phyloP scores from a whole-genome alignment of 139 green algal species.

The Deuterostichococcus epilithicus region DNA sequence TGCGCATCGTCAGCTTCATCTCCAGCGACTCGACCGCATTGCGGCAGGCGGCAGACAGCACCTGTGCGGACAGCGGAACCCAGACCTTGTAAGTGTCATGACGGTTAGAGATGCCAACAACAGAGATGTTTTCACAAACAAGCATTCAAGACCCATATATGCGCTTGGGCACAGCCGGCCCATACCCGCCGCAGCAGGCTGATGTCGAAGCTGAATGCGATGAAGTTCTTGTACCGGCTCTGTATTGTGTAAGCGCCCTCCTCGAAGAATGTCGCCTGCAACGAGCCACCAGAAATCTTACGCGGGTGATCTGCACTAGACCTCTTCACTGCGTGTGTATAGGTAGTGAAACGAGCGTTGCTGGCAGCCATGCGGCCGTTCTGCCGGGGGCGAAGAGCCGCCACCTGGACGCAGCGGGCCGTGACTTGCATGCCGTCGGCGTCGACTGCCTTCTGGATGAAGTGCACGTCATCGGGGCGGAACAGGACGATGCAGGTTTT shows the following conservation, averaged over 20 bases:
- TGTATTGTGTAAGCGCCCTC: constrained; percentile 31
- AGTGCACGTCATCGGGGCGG: constrained; percentile 44
- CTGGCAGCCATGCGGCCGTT: too few species aligned
- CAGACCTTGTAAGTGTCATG: too few species aligned
- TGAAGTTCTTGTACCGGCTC: constrained; percentile 63
- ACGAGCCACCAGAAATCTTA: too few species aligned
- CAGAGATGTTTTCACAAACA: too few species aligned
- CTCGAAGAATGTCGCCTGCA: constrained; percentile 67
- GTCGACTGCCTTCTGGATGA: constrained; percentile 60
- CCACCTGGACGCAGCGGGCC: constrained; percentile 45
- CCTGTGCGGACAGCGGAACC: neutral
- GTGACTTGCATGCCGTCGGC: constrained; percentile 66
- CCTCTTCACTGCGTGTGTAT: too few species aligned
- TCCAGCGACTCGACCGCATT: constrained; percentile 32
- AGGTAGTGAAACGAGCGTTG: too few species aligned
- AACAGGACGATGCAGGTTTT: constrained; percentile 70
- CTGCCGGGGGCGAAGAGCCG: neutral
- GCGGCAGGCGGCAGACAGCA: neutral
- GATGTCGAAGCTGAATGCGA: constrained; percentile 69
- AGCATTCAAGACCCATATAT: too few species aligned
- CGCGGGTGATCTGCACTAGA: too few species aligned
- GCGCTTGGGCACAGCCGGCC: too few species aligned
- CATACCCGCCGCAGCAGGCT: constrained; percentile 63
- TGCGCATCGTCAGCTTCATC: constrained; percentile 53
- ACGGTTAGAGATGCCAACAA: too few species aligned